Conservation (phyloP, 306 rosid genomes). For the Sesbania bispinosa region DNA sequence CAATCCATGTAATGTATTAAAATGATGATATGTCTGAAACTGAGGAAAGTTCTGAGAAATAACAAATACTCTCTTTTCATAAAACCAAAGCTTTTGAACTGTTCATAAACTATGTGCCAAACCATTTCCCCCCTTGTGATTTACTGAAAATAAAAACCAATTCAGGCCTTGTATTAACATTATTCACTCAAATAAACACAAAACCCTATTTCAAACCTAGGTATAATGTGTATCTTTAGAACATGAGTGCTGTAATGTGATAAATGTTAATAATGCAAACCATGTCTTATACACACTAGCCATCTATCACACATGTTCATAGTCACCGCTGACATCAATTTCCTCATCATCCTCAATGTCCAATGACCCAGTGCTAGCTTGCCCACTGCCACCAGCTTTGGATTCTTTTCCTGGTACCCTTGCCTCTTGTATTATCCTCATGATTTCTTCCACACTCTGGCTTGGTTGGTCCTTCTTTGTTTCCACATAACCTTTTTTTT, state of each 20-base stretch:
- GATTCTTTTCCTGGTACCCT: conserved; percentile 58
- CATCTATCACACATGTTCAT: conserved; percentile 33
- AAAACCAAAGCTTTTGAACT: not conserved
- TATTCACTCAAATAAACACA: conserved; percentile 27
- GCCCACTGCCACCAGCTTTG: conserved; percentile 42
- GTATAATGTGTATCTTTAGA: conserved; percentile 6
- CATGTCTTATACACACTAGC: conserved; percentile 14
- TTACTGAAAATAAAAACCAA: conserved; percentile 17
- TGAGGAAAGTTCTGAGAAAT: not conserved
- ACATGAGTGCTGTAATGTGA: conserved; percentile 25
- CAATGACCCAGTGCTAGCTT: conserved; percentile 42
- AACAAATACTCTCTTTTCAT: not conserved
- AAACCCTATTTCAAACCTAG: conserved; percentile 21
- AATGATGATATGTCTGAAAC: not conserved
- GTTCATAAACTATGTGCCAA: not conserved
- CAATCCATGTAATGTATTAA: not conserved
- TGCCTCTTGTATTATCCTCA: conserved; percentile 80
- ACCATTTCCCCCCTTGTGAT: not conserved
- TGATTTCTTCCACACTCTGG: conserved; percentile 75
- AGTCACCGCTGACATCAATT: conserved; percentile 76
- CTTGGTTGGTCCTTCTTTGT: conserved; percentile 41
- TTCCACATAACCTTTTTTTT: conserved; percentile 46
- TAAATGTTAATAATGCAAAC: conserved; percentile 28
- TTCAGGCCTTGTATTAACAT: not conserved
- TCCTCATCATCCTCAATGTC: conserved; percentile 61